A percentile compares a stretch with the other conserved stretches of the same genome.
These are phyloP conservation scores for Nothophoma quercina DNA, from an alignment of 2,329 filamentous ascomycete genomes.

Conservation along the genomic window DNA sequence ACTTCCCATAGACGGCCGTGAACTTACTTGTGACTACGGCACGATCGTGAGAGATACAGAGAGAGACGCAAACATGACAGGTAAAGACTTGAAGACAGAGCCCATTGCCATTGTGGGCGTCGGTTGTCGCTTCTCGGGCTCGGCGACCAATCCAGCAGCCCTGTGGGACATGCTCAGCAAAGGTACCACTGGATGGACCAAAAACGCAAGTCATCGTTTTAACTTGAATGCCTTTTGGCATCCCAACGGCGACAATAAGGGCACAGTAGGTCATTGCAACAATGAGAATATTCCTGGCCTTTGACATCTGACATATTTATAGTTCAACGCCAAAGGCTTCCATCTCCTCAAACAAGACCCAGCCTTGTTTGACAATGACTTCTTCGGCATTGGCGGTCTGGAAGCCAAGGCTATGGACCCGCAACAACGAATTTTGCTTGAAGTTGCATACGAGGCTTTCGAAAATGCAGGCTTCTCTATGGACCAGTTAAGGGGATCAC, in stretches of 20 bases:
- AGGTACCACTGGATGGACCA: too few relatives aligned
- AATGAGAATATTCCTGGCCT: too few relatives aligned
- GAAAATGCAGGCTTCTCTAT: background rate
- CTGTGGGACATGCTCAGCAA: background rate
- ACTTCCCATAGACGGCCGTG: too few relatives aligned
- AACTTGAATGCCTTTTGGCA: background rate
- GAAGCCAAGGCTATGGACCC: constrained; percentile 38
- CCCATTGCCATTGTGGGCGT: background rate
- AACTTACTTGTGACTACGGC: too few relatives aligned
- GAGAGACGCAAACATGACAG: too few relatives aligned
- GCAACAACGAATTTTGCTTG: constrained; percentile 32
- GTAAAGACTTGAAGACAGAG: too few relatives aligned
- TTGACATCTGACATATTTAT: too few relatives aligned
- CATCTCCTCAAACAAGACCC: constrained; percentile 28
- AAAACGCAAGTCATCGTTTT: background rate
- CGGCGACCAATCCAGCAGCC: too few relatives aligned
- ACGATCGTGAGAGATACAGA: too few relatives aligned
- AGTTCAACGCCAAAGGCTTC: background rate
- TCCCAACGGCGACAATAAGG: background rate
- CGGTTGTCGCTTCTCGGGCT: background rate
- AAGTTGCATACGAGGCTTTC: constrained; percentile 34
- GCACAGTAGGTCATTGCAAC: too few relatives aligned
- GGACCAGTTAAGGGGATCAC: too few relatives aligned
- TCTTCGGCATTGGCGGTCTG: constrained; percentile 36
- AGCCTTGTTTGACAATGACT: constrained; percentile 29